These are phyloP conservation scores for Nicotiana sylvestris DNA, from an alignment of 257 asterid species.

Conservation along the genomic window DNA sequence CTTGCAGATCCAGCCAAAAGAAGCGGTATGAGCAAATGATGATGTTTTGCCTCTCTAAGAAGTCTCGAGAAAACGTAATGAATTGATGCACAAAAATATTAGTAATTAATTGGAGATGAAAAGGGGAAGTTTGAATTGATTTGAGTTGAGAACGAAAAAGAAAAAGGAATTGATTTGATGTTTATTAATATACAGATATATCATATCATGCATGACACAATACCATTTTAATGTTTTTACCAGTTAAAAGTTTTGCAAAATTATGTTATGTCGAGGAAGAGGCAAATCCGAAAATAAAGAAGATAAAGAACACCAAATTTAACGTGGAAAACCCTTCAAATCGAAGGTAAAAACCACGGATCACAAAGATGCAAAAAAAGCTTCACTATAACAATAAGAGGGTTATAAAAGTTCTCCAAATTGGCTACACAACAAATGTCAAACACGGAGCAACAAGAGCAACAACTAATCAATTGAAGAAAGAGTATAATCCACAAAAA, in stretches of 20 bases:
- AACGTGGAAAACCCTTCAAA: no score
- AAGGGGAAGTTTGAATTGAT: neutral
- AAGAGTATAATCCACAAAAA: no score
- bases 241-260: neutral
- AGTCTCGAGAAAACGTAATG: neutral
- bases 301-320: no score
- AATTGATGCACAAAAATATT: neutral
- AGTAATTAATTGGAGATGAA: neutral
- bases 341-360: no score
- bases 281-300: no score
- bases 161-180: neutral
- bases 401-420: no score
- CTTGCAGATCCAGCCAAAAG: neutral
- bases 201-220: neutral
- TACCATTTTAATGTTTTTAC: neutral
- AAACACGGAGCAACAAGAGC: no score
- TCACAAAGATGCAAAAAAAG: no score
- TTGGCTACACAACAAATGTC: no score
- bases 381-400: no score
- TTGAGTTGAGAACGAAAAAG: neutral
- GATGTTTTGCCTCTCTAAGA: neutral
- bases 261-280: no score
- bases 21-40: neutral
- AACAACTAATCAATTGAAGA: no score
- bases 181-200: neutral